These are phyloP conservation scores for Kingdonia uniflora DNA, from an alignment of 164 flowering plant species.

Conservation along the genomic window DNA sequence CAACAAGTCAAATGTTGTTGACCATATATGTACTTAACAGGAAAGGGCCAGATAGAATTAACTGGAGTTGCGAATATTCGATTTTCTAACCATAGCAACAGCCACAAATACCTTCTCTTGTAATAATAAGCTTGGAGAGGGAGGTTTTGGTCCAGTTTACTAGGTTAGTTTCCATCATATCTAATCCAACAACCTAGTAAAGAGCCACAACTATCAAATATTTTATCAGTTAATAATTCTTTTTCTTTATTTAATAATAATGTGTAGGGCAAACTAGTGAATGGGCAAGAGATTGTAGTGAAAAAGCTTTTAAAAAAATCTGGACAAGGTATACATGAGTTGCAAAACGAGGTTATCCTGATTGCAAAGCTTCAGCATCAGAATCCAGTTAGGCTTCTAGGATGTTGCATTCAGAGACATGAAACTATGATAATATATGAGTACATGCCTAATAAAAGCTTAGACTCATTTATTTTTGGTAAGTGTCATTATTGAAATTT, in stretches of 20 bases:
- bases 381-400: conserved; percentile 7
- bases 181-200: background rate
- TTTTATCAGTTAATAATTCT: no score
- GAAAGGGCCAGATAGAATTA: background rate
- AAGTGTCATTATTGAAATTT: background rate
- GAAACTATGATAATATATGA: conserved; percentile 4
- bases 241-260: background rate
- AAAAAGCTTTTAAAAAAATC: conserved; percentile 2
- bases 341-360: conserved; percentile 4
- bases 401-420: background rate
- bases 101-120: conserved; percentile 3
- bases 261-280: background rate
- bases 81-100: background rate
- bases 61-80: conserved; percentile 2
- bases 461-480: background rate
- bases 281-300: conserved; percentile 4
- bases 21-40: background rate
- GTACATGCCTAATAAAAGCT: conserved; percentile 4
- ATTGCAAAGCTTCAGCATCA: conserved; percentile 4
- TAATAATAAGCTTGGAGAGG: conserved; percentile 3
- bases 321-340: conserved; percentile 4
- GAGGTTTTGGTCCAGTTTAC: conserved; percentile 9
- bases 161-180: background rate
- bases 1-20: background rate
- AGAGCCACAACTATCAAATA: background rate